These are phyloP conservation scores for Fusarium sp. DNA, from an alignment of 2,329 filamentous ascomycete genomes.

Conservation along the genomic window DNA sequence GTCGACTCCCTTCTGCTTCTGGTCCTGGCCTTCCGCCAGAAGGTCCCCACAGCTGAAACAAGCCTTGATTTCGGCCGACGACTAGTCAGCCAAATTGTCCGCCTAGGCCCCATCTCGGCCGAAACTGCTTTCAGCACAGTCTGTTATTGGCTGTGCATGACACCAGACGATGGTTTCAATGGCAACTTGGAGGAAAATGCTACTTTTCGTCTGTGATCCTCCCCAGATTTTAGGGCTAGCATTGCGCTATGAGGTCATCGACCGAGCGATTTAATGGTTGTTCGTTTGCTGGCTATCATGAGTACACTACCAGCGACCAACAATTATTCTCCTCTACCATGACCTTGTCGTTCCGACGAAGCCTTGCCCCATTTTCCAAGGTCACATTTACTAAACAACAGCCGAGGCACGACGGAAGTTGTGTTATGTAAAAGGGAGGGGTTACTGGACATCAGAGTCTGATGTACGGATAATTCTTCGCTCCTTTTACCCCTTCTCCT, in stretches of 20 bases:
- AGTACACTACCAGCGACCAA: not conserved
- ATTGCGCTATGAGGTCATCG: conserved; percentile 45
- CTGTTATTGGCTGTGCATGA: conserved; percentile 32
- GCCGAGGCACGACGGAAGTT: conserved; percentile 17
- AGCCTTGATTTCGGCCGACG: conserved; percentile 31
- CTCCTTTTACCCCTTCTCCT: not conserved
- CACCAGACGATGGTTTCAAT: conserved; percentile 13
- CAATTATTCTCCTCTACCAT: not conserved
- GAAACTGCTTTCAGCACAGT: conserved; percentile 8
- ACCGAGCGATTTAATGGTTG: conserved; percentile 23
- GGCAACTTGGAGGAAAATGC: conserved; percentile 21
- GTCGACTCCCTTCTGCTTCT: conserved; percentile 41
- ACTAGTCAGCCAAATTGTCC: conserved; percentile 17
- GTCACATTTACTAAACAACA: conserved; percentile 9
- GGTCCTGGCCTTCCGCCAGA: conserved; percentile 33
- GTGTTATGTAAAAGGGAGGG: not conserved
- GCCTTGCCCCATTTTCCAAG: conserved; percentile 4
- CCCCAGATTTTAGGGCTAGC: conserved; percentile 45
- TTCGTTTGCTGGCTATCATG: conserved; percentile 1
- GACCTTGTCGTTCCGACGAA: conserved; percentile 31
- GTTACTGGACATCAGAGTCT: conserved; percentile 1
- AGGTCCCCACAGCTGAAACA: conserved; percentile 39
- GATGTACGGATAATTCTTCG: not conserved
- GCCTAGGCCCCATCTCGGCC: conserved; percentile 37
- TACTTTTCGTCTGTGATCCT: conserved; percentile 25